A percentile compares a stretch with the other conserved stretches of the same genome.
Conservation (phyloP, 2,329 filamentous ascomycete species). For the Achaetomium macrosporum region DNA sequence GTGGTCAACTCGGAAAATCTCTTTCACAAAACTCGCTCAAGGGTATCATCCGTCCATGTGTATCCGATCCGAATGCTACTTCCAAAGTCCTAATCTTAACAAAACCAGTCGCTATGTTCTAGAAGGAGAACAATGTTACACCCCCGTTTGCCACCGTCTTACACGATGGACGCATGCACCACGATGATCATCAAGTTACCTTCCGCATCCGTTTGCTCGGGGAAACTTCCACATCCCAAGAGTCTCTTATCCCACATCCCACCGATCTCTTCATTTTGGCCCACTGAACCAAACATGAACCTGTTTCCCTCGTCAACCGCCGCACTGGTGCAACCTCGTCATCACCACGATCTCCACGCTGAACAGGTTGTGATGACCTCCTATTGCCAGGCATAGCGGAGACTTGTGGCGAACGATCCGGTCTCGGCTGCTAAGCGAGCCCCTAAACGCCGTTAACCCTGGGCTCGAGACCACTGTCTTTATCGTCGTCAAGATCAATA, state of each 20-base stretch:
- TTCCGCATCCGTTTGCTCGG: too few species aligned
- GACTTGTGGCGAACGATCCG: background rate
- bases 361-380: background rate
- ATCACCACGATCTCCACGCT: too few species aligned
- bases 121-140: background rate
- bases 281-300: too few species aligned
- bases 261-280: too few species aligned
- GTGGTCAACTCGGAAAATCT: too few species aligned
- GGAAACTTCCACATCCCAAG: too few species aligned
- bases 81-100: background rate
- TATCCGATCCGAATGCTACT: background rate
- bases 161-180: background rate
- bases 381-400: background rate
- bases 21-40: background rate
- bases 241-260: too few species aligned
- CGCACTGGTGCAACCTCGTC: too few species aligned
- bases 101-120: background rate
- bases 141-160: background rate
- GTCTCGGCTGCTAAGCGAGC: background rate
- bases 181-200: background rate
- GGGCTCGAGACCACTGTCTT: background rate
- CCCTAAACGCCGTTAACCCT: background rate
- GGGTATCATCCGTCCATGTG: constrained; percentile 11
- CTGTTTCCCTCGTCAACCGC: too few species aligned
- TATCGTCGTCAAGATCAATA: constrained; percentile 2